A percentile compares a stretch with the other conserved stretches of the same genome.
These are phyloP conservation scores for Fusarium dimerum DNA, from an alignment of 2,329 filamentous ascomycete genomes.

Conservation along the genomic window DNA sequence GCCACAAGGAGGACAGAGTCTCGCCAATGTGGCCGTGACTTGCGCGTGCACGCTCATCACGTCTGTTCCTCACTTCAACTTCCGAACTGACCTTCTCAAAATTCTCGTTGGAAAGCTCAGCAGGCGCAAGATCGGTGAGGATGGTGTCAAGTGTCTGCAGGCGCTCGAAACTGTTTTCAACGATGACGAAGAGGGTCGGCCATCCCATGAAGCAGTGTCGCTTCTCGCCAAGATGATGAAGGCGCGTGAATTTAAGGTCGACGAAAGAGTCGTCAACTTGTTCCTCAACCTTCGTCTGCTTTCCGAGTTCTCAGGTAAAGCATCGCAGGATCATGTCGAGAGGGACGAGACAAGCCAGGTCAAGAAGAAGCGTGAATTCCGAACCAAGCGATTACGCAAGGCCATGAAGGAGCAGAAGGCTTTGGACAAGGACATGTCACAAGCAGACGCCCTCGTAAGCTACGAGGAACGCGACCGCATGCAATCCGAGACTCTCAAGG, in stretches of 20 bases:
- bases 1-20: constrained; percentile 43
- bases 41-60: constrained; percentile 82
- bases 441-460: constrained; percentile 86
- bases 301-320: constrained; percentile 83
- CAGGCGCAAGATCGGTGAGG: constrained; percentile 66
- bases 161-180: constrained; percentile 80
- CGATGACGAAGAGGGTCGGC: constrained; percentile 86
- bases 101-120: constrained; percentile 86
- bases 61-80: constrained; percentile 95
- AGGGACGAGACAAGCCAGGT: constrained; percentile 46
- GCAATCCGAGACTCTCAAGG: constrained; percentile 92
- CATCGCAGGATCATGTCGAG: constrained; percentile 76
- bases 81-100: constrained; percentile 81
- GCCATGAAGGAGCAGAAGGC: constrained; percentile 79
- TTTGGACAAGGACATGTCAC: constrained; percentile 89
- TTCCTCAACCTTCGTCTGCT: constrained; percentile 89
- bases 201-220: constrained; percentile 82
- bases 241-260: constrained; percentile 75
- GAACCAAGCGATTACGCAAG: constrained; percentile 87
- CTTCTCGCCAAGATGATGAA: constrained; percentile 96
- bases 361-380: constrained; percentile 79
- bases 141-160: constrained; percentile 75
- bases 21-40: constrained; percentile 77
- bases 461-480: constrained; percentile 92
- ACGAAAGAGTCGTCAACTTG: constrained; percentile 85